Evolutionary conservation across 148 eudicot genomes (phyloP).

Genomic region (Diospyros lotus): DNA sequence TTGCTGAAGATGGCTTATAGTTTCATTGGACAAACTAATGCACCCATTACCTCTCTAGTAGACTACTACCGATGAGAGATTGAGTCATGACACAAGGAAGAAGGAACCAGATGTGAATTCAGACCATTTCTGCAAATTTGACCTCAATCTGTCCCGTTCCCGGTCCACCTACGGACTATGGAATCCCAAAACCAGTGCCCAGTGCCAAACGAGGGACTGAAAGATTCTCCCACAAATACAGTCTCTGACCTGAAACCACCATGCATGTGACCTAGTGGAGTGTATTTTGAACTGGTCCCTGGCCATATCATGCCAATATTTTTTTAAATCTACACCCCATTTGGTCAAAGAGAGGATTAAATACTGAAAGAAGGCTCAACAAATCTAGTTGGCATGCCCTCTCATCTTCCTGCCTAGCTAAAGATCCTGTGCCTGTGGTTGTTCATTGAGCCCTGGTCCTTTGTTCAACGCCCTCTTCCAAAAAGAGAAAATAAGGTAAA

Average conservation of each 20-base stretch:
- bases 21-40: no score
- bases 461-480: neutral
- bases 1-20: no score
- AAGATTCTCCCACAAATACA: neutral
- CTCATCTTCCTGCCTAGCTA: neutral
- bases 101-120: no score
- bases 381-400: constrained; percentile 2
- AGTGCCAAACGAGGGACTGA: no score
- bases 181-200: no score
- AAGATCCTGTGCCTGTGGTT: neutral
- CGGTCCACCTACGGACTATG: neutral
- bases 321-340: neutral
- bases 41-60: no score
- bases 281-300: neutral
- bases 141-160: neutral
- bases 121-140: neutral
- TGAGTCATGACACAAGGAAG: no score
- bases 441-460: neutral
- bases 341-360: no score
- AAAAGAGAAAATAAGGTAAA: neutral
- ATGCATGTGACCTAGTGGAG: neutral
- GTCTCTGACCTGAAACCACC: neutral
- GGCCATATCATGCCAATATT: neutral
- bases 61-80: no score
- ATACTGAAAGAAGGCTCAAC: neutral